phyloP scores from a whole-genome alignment of 2,329 filamentous ascomycete species.

The Bipolaris gigantea region DNA sequence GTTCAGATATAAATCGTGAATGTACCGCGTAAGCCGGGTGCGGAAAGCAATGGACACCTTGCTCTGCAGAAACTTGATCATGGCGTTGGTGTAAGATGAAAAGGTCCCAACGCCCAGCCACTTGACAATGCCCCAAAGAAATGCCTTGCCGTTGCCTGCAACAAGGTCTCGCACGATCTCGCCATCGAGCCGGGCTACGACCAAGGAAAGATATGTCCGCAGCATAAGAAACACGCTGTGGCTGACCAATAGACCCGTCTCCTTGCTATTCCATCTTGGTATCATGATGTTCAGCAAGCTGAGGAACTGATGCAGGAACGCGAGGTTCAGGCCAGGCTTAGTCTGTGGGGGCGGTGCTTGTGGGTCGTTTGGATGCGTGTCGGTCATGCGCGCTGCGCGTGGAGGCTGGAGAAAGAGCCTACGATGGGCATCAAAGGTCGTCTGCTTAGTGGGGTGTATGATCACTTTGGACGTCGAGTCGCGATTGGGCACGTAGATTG shows the following conservation, averaged over 20 bases:
- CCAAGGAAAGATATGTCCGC: conserved; percentile 87
- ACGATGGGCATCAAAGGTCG: conserved; percentile 95
- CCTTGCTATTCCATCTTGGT: conserved; percentile 91
- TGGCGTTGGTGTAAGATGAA: conserved; percentile 95
- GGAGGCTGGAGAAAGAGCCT: conserved; percentile 91
- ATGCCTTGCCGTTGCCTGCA: conserved; percentile 86
- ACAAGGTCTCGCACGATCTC: conserved; percentile 96
- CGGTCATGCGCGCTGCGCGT: conserved; percentile 73
- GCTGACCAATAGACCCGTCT: conserved; percentile 84
- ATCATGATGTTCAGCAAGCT: conserved; percentile 98
- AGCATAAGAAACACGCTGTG: conserved; percentile 89
- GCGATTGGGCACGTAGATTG: conserved; percentile 93
- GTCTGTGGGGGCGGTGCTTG: conserved; percentile 84
- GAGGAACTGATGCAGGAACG: conserved; percentile 94
- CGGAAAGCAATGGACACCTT: conserved; percentile 99
- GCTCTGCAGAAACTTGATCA: conserved; percentile 97
- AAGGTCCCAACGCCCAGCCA: conserved; percentile 94
- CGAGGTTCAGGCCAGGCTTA: conserved; percentile 91
- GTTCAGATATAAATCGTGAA: conserved; percentile 95
- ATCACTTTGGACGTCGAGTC: conserved; percentile 85
- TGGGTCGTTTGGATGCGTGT: conserved; percentile 55
- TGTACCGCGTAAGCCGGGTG: conserved; percentile 90
- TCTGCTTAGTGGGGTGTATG: conserved; percentile 84
- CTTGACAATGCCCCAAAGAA: conserved; percentile 86
- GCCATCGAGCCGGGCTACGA: conserved; percentile 90